Base-by-base conservation (phyloP, 164 flowering plant species). In the Vitis riparia region DNA sequence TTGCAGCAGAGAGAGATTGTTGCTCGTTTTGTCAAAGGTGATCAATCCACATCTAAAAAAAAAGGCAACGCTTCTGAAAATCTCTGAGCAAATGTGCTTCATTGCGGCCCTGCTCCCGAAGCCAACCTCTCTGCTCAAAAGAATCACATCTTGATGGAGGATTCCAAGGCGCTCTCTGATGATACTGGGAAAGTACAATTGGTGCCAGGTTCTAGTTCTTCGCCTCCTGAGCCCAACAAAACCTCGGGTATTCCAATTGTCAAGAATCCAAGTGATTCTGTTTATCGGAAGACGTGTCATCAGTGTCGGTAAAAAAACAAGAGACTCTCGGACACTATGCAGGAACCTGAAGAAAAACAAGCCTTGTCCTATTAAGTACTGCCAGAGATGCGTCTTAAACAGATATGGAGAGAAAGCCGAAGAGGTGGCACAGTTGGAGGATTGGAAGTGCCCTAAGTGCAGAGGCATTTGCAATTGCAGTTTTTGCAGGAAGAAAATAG, bases 1-100 rank as follows among this genome's bases (percentile, higher is more conserved):
- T 76, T 95, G 71, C 91, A 95, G 84, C 99, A 95, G 69, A 95
- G 98, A 95, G 98, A 0, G 81, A 79, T 91, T 58, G 93, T 95
- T 85, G 88, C 99, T 23, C 99, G 91, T 82, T 95, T 93, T 87
- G 98, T 98, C 6, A 91, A 90, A 82, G 92, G 96, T 23, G 86
- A 79, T 52, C 87, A 84, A 59, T 79, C 97, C 77, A 68, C 85
- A 32, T 72, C 91, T 11, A 86, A 80, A 68, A 93, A 88, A 81
- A 95, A 89, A 80, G 78, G 44, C 1, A 6, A 37, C 6, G 44
- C 44, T 32, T 32, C 6, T 32, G 44, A 32, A 32, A 6, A 32
- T 32, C 44, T 32, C 44, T 32, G 44, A 3, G 44, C 6, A 32
- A 32, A 32, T 32, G 44, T 32, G 44, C 6, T 32, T 32, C 44